A percentile compares a stretch with the other conserved stretches of the same genome.
Conservation (phyloP, 306 rosid genomes). For the Gleditsia sinensis region DNA sequence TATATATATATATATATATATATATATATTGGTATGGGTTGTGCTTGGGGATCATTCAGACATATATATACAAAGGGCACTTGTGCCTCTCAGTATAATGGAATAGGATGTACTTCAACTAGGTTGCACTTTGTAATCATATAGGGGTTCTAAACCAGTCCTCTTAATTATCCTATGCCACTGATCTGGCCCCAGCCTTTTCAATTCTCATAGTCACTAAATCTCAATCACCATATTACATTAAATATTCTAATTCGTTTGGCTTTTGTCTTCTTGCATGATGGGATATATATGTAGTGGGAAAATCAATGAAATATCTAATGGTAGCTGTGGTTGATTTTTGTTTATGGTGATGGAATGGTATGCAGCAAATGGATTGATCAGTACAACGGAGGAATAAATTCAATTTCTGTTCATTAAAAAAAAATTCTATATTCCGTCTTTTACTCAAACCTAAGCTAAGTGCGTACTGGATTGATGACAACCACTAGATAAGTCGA, state of each 20-base stretch:
- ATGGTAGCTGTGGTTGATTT: neutral
- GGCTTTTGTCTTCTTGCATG: neutral
- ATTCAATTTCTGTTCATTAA: conserved; percentile 25
- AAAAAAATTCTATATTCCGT: conserved; percentile 19
- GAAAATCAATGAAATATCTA: neutral
- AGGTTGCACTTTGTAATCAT: neutral
- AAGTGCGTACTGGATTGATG: neutral
- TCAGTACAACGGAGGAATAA: conserved; percentile 25
- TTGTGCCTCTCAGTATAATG: neutral
- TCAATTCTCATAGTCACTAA: conserved; percentile 1
- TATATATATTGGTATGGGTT: neutral
- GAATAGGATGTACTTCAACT: neutral
- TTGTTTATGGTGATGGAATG: neutral
- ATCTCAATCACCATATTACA: too few relatives aligned
- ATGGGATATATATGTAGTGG: neutral
- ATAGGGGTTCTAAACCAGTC: too few relatives aligned
- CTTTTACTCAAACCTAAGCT: neutral
- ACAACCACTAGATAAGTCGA: neutral
- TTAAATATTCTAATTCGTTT: neutral
- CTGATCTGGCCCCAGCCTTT: neutral
- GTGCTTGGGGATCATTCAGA: conserved; percentile 18
- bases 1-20: too few relatives aligned
- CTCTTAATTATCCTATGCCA: neutral
- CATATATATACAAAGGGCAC: too few relatives aligned
- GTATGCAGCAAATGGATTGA: neutral